These are phyloP conservation scores for Talaromyces sp. DNA, from an alignment of 2,329 filamentous ascomycete genomes.

Conservation along the genomic window DNA sequence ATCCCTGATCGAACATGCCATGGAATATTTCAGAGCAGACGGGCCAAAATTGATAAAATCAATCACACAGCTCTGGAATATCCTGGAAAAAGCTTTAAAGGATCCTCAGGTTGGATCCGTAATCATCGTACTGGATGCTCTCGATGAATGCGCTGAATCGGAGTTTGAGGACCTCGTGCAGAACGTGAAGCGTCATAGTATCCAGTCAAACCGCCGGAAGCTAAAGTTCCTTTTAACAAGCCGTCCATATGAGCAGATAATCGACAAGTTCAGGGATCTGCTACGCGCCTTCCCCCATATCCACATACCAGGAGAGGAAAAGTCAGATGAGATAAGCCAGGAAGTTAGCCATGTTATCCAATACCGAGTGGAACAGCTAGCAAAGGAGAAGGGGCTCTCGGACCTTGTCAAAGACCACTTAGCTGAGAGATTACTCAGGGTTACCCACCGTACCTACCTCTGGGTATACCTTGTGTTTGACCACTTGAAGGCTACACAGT, in stretches of 20 bases:
- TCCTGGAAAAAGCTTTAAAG: constrained; percentile 31
- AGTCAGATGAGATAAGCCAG: constrained; percentile 38
- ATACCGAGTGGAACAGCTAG: constrained; percentile 27
- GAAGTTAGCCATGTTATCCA: constrained; percentile 43
- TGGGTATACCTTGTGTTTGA: constrained; percentile 43
- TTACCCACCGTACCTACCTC: constrained; percentile 40
- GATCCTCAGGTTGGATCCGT: constrained; percentile 34
- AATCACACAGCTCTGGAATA: constrained; percentile 35
- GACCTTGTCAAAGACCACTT: constrained; percentile 13
- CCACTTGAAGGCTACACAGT: constrained; percentile 24
- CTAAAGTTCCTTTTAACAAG: no score
- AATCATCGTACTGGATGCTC: constrained; percentile 43
- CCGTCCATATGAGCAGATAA: constrained; percentile 38
- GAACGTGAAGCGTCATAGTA: constrained; percentile 4
- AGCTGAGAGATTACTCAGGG: constrained; percentile 3
- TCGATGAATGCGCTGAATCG: constrained; percentile 42
- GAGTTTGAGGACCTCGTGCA: constrained; percentile 26
- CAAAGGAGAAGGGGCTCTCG: constrained; percentile 13
- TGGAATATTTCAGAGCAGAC: constrained; percentile 25
- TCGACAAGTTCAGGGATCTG: constrained; percentile 26
- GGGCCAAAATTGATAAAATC: constrained; percentile 28
- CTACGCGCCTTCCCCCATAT: constrained; percentile 39
- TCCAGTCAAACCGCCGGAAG: neutral
- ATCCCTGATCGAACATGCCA: constrained; percentile 37
- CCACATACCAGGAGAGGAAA: constrained; percentile 40